phyloP scores from a whole-genome alignment of 805 yeast species.

The Candida verbasci region DNA sequence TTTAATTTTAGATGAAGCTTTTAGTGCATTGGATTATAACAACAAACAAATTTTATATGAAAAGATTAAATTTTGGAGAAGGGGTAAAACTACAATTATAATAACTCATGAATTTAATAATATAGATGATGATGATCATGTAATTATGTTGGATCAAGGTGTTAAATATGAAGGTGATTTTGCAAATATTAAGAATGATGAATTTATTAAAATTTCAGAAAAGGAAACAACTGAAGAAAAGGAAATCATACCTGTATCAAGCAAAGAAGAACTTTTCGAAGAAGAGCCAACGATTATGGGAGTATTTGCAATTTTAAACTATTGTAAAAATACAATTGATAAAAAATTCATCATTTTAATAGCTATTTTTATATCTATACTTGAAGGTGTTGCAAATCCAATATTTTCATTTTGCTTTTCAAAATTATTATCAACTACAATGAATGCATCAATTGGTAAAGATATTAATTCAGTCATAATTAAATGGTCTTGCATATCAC shows the following conservation, averaged over 20 bases:
- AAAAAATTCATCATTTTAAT: slow-evolving; percentile 23
- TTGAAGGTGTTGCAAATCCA: slow-evolving; percentile 67
- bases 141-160: slow-evolving; percentile 48
- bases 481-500: slow-evolving; percentile 67
- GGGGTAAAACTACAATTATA: slow-evolving; percentile 68
- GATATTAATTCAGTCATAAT: slow-evolving; percentile 27
- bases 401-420: slow-evolving; percentile 76
- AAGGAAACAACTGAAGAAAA: slow-evolving; percentile 10
- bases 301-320: slow-evolving; percentile 19
- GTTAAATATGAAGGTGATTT: slow-evolving; percentile 25
- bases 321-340: slow-evolving; percentile 17
- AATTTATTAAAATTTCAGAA: slow-evolving; percentile 8
- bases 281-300: slow-evolving; percentile 14
- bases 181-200: slow-evolving; percentile 6
- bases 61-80: slow-evolving; percentile 56
- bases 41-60: slow-evolving; percentile 44
- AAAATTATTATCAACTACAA: slow-evolving; percentile 58
- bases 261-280: slow-evolving; percentile 10
- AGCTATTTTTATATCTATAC: slow-evolving; percentile 52
- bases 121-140: slow-evolving; percentile 52
- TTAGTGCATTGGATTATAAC: slow-evolving; percentile 70
- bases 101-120: slow-evolving; percentile 73
- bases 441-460: slow-evolving; percentile 38
- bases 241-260: slow-evolving; percentile 2
- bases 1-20: slow-evolving; percentile 78